A percentile compares a stretch with the other conserved stretches of the same genome.
These are phyloP conservation scores for Dioszegia hungarica DNA, from an alignment of 768 basidiomycete genomes.

Conservation along the genomic window DNA sequence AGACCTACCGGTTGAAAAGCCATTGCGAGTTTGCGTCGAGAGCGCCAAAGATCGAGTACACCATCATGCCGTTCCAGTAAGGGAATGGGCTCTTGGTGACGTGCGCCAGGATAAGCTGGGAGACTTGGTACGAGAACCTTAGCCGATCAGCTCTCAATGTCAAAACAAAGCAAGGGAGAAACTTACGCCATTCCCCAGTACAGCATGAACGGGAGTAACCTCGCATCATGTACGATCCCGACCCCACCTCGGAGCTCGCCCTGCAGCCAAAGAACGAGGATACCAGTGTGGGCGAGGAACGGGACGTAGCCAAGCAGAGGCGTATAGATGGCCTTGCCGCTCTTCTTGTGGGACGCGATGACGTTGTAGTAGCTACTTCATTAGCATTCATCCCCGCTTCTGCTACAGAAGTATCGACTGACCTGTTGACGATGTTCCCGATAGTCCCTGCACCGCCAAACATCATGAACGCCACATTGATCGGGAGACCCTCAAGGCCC, in stretches of 20 bases:
- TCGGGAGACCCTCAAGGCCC: constrained; percentile 55
- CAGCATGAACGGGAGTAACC: constrained; percentile 80
- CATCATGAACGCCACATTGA: constrained; percentile 85
- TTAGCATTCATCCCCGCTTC: not conserved
- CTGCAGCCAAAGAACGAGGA: constrained; percentile 77
- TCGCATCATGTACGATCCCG: constrained; percentile 66
- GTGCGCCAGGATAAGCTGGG: constrained; percentile 87
- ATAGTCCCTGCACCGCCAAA: constrained; percentile 66
- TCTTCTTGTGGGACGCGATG: constrained; percentile 56
- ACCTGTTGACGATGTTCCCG: constrained; percentile 77
- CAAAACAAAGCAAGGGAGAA: not conserved
- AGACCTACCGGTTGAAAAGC: constrained; percentile 63
- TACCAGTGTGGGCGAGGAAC: constrained; percentile 63
- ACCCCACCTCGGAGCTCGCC: constrained; percentile 61
- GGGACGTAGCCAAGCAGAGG: constrained; percentile 76
- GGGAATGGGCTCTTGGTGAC: constrained; percentile 81
- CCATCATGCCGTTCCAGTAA: constrained; percentile 78
- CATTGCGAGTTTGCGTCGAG: constrained; percentile 73
- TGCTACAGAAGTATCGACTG: no score
- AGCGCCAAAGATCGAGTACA: constrained; percentile 71
- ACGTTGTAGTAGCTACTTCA: constrained; percentile 71
- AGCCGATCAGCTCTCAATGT: not conserved
- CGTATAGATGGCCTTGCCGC: constrained; percentile 47
- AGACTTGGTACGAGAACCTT: constrained; percentile 62
- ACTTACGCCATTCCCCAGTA: constrained; percentile 68